Evolutionary conservation across 2,329 filamentous ascomycete genomes (phyloP).

Genomic region (Claviceps spartinae): DNA sequence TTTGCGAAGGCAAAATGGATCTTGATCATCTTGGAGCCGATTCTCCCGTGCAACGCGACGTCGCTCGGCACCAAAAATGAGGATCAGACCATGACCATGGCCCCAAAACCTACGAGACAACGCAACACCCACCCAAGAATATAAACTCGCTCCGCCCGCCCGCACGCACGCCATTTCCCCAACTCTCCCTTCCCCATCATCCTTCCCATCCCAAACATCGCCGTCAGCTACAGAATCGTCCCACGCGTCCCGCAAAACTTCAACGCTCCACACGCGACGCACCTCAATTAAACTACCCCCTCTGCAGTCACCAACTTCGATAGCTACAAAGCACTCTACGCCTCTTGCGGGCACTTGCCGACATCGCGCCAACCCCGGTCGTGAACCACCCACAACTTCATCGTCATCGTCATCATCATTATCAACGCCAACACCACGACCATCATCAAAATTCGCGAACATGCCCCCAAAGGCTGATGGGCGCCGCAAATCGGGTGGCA

Average conservation of each 20-base stretch:
- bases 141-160: constrained; percentile 16
- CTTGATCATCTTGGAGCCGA: constrained; percentile 14
- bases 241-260: neutral
- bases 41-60: constrained; percentile 18
- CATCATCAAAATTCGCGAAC: constrained; percentile 1
- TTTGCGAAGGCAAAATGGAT: constrained; percentile 11
- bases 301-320: neutral
- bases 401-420: neutral
- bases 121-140: constrained; percentile 16
- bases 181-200: constrained; percentile 9
- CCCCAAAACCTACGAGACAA: constrained; percentile 25
- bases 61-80: constrained; percentile 26
- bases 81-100: constrained; percentile 23
- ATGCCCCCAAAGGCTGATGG: constrained; percentile 24
- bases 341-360: neutral
- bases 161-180: constrained; percentile 13
- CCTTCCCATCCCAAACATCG: constrained; percentile 10
- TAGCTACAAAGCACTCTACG: neutral
- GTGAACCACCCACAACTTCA: neutral
- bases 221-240: constrained; percentile 16
- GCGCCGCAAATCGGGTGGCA: constrained; percentile 25
- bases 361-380: neutral
- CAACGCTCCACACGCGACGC: neutral
- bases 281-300: neutral
- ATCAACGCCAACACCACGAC: constrained; percentile 6